Evolutionary conservation across 805 yeast species (phyloP).

Genomic region (Pichia kluyveri): DNA sequence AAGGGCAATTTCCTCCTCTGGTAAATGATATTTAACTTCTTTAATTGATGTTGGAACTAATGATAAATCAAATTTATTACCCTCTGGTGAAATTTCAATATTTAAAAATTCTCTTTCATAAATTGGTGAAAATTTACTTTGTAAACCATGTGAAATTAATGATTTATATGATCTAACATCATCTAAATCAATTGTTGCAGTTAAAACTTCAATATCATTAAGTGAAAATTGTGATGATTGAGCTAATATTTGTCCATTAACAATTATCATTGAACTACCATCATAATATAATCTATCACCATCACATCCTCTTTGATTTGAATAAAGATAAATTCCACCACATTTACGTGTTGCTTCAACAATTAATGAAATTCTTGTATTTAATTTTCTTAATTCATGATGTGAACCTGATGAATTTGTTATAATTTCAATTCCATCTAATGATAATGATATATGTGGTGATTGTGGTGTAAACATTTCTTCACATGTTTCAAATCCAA

Average conservation of each 20-base stretch:
- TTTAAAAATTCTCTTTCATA: conserved; percentile 54
- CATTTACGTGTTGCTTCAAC: conserved; percentile 91
- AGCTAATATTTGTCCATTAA: conserved; percentile 85
- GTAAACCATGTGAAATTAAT: conserved; percentile 65
- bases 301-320: conserved; percentile 97
- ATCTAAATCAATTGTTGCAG: conserved; percentile 92
- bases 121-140: conserved; percentile 36
- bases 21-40: conserved; percentile 56
- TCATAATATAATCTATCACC: conserved; percentile 96
- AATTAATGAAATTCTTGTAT: conserved; percentile 76
- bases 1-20: conserved; percentile 93
- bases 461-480: conserved; percentile 94
- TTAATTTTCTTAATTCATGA: conserved; percentile 85
- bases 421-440: conserved; percentile 96
- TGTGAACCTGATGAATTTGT: conserved; percentile 97
- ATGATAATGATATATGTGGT: conserved; percentile 84
- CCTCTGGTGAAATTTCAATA: conserved; percentile 55
- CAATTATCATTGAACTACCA: conserved; percentile 91
- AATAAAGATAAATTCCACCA: conserved; percentile 90
- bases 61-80: conserved; percentile 49
- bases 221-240: conserved; percentile 90
- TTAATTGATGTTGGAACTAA: conserved; percentile 48
- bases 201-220: conserved; percentile 85
- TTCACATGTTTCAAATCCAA: conserved; percentile 98
- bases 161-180: conserved; percentile 81